Conservation (phyloP, 73 alveolate species). For the Tetrahymena borealis region DNA sequence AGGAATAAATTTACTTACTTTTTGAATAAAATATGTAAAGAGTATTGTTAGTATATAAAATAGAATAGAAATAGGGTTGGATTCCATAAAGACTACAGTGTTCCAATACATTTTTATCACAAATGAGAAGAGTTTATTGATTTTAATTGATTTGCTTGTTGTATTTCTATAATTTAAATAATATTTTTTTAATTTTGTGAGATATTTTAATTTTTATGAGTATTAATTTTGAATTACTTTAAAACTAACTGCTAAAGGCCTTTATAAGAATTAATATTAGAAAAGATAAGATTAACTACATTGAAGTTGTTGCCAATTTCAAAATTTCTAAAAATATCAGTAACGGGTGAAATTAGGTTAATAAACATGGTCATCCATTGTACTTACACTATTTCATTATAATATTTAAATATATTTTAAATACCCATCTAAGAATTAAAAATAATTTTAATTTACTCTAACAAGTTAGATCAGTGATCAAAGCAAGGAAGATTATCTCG, state of each 20-base stretch:
- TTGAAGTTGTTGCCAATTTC: neutral
- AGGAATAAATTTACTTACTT: too few relatives aligned
- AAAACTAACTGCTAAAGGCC: too few relatives aligned
- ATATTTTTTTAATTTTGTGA: too few relatives aligned
- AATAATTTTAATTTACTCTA: neutral
- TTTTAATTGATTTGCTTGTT: neutral
- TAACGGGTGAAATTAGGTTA: neutral
- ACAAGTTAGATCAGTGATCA: neutral
- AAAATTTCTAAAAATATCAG: neutral
- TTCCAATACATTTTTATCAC: neutral
- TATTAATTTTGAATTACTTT: too few relatives aligned
- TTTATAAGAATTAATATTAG: too few relatives aligned
- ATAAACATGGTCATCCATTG: neutral
- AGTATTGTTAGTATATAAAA: neutral
- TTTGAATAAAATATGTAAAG: neutral
- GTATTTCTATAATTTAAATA: too few relatives aligned
- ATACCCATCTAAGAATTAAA: too few relatives aligned
- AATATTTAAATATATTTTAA: too few relatives aligned
- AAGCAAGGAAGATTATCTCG: neutral
- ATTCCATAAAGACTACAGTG: neutral
- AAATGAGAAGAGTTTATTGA: neutral
- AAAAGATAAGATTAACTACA: neutral
- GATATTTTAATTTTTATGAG: too few relatives aligned
- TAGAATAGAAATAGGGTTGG: neutral
- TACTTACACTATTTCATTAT: neutral